phyloP scores from a whole-genome alignment of 208 protist genomes.

The Dictyostelium gargantuum region DNA sequence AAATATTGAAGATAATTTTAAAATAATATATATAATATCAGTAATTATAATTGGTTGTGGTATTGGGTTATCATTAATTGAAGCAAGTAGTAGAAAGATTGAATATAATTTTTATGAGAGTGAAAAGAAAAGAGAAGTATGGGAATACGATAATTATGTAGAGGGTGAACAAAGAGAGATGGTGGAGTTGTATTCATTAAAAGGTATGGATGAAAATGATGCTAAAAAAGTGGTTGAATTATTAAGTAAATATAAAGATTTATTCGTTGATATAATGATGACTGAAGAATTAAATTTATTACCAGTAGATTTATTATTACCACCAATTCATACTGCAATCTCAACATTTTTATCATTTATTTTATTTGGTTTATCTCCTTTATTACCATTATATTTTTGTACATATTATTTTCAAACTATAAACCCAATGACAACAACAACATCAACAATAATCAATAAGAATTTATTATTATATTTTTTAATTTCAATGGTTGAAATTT shows the following conservation, averaged over 20 bases:
- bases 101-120: constrained; percentile 34
- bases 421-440: not conserved
- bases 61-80: constrained; percentile 1
- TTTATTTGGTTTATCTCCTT: constrained; percentile 6
- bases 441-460: not conserved
- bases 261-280: constrained; percentile 68
- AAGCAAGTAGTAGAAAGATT: not conserved
- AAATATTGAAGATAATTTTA: not conserved
- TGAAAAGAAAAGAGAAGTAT: constrained; percentile 24
- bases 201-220: constrained; percentile 34
- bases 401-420: not conserved
- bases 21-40: not conserved
- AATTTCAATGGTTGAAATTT: not conserved
- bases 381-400: constrained; percentile 9
- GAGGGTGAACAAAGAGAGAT: constrained; percentile 65
- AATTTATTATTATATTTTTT: not conserved
- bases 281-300: constrained; percentile 54
- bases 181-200: constrained; percentile 47
- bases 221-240: constrained; percentile 13
- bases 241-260: constrained; percentile 52
- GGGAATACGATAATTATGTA: constrained; percentile 67
- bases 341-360: constrained; percentile 19
- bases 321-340: constrained; percentile 3
- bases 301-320: constrained; percentile 14
- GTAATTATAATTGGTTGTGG: not conserved